phyloP scores from a whole-genome alignment of 73 alveolate genomes.

The Paramecium sonneborni region DNA sequence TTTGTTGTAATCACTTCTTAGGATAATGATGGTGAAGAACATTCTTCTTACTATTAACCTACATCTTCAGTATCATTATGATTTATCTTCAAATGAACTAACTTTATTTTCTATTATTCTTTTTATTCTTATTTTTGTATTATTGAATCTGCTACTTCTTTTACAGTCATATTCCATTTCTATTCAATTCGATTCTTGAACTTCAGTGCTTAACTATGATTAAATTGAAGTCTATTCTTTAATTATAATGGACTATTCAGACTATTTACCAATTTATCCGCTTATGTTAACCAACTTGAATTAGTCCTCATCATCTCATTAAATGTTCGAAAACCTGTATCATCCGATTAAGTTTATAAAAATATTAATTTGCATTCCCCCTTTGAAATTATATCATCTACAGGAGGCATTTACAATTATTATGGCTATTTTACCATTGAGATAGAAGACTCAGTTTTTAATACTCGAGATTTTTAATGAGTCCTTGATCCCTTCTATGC shows the following conservation, averaged over 20 bases:
- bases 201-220: slow-evolving; percentile 35
- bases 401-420: neutral
- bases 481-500: neutral
- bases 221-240: slow-evolving; percentile 33
- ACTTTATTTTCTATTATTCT: neutral
- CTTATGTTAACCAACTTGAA: slow-evolving; percentile 45
- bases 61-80: neutral
- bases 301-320: slow-evolving; percentile 53
- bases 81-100: slow-evolving; percentile 11
- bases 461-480: slow-evolving; percentile 9
- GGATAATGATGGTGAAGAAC: neutral
- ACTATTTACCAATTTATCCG: neutral
- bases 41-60: neutral
- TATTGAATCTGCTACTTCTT: slow-evolving; percentile 30
- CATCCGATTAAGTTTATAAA: neutral
- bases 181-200: slow-evolving; percentile 14
- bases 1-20: slow-evolving; percentile 30
- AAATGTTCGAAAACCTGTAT: slow-evolving; percentile 43
- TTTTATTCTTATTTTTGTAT: slow-evolving; percentile 36
- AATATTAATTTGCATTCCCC: slow-evolving; percentile 41
- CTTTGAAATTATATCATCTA: slow-evolving; percentile 12
- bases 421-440: neutral
- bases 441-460: neutral
- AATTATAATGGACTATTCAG: neutral
- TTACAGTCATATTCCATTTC: slow-evolving; percentile 36